Evolutionary conservation across 176 grass and related monocot genomes (phyloP).

Genomic region (Avena eriantha): DNA sequence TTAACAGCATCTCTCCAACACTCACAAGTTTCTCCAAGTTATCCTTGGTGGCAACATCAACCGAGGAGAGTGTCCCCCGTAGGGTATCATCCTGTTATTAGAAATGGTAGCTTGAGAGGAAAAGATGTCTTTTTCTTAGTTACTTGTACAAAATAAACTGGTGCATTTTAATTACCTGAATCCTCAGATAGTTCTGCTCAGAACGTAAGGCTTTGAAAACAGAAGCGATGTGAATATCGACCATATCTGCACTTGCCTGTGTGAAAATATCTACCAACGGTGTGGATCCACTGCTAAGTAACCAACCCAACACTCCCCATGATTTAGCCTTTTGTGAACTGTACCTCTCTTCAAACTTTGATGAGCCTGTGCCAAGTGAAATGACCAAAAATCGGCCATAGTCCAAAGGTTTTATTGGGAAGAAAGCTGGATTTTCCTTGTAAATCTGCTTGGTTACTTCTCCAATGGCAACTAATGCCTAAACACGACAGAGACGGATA

Average conservation of each 20-base stretch:
- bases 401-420: constrained; percentile 84
- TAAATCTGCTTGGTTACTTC: constrained; percentile 81
- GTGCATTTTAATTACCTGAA: constrained; percentile 61
- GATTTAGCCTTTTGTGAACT: constrained; percentile 60
- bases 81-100: constrained; percentile 74
- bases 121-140: constrained; percentile 17
- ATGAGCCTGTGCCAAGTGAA: constrained; percentile 82
- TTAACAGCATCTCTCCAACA: constrained; percentile 57
- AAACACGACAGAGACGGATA: constrained; percentile 36
- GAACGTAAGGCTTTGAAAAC: constrained; percentile 78
- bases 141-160: constrained; percentile 20
- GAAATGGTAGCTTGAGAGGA: constrained; percentile 33
- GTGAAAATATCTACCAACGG: constrained; percentile 85
- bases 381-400: constrained; percentile 77
- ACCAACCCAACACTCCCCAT: constrained; percentile 82
- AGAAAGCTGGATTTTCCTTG: constrained; percentile 88
- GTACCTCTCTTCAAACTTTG: constrained; percentile 64
- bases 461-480: constrained; percentile 85
- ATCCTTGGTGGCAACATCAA: constrained; percentile 77
- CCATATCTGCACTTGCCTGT: constrained; percentile 85
- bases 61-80: constrained; percentile 54
- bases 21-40: constrained; percentile 74
- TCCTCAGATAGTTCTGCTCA: constrained; percentile 81
- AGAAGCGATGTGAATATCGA: constrained; percentile 80
- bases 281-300: constrained; percentile 70